phyloP scores from a whole-genome alignment of 2,329 filamentous ascomycete species.

The Ciborinia camelliae region DNA sequence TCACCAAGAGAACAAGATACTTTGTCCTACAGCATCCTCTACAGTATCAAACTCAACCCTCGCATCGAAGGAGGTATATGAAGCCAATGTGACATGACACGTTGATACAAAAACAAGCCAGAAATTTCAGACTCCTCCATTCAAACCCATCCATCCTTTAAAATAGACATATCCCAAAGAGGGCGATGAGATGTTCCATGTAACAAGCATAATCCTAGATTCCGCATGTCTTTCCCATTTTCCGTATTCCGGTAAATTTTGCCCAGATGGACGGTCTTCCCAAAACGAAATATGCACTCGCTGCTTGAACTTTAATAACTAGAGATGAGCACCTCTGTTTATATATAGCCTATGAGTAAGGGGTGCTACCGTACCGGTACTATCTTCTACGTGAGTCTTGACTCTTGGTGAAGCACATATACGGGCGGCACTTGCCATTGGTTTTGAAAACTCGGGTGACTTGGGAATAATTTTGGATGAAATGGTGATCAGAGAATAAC shows the following conservation, averaged over 20 bases:
- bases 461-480: neutral
- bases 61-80: neutral
- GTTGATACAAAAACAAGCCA: neutral
- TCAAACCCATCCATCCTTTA: neutral
- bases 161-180: neutral
- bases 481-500: neutral
- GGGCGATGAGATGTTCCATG: neutral
- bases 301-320: neutral
- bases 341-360: neutral
- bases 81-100: neutral
- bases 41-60: neutral
- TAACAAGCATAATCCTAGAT: slow-evolving; percentile 2
- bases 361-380: neutral
- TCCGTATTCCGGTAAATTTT: neutral
- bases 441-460: neutral
- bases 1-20: neutral
- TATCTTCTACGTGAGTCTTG: too few relatives aligned
- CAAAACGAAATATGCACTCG: neutral
- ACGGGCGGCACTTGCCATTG: neutral
- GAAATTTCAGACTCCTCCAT: neutral
- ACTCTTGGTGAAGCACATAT: neutral
- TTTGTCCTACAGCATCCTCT: neutral
- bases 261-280: neutral
- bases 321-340: neutral
- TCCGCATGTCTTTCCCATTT: neutral